Conservation (phyloP, 306 rosid genomes). For the Malus domestica region ASM211411v1 NC_041801.1:20410001-20410500, state of each 20-base stretch:
- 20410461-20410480: no score
- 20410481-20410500: background rate
- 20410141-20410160: background rate
- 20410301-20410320: constrained; percentile 39
- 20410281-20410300: constrained; percentile 39
- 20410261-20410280: constrained; percentile 46
- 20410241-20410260: constrained; percentile 16
- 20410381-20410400: constrained; percentile 8
- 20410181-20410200: constrained; percentile 34
- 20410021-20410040: no score
- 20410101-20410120: background rate
- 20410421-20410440: constrained; percentile 11
- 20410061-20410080: no score
- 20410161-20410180: constrained; percentile 36
- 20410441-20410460: constrained; percentile 24
- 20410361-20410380: background rate
- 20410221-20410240: constrained; percentile 57
- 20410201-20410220: constrained; percentile 55
- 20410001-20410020: no score
- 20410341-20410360: constrained; percentile 20
- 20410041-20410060: no score
- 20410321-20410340: constrained; percentile 47
- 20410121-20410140: background rate
- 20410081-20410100: no score
- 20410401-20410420: background rate